A percentile compares a stretch with the other conserved stretches of the same genome.
Conservation (phyloP, 164 flowering plant genomes). For the Vitis cinerea region DNA sequence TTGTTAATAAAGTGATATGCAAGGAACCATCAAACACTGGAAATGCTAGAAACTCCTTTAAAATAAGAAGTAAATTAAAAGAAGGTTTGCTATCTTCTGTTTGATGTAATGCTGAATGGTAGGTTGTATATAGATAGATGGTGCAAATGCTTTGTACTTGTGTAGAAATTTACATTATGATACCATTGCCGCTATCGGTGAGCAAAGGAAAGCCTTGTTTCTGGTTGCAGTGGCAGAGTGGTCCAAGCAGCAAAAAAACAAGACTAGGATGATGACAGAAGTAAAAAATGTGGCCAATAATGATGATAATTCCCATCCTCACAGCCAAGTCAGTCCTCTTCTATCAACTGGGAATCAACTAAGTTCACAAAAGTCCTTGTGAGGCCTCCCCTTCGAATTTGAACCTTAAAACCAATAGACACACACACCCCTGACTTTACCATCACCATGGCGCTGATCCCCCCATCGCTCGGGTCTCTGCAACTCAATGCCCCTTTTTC, state of each 20-base stretch:
- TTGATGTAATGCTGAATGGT: no score
- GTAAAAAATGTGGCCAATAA: constrained; percentile 1
- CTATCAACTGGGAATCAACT: constrained; percentile 8
- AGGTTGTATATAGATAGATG: no score
- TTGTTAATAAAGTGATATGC: no score
- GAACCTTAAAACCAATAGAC: background rate
- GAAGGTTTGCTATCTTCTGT: no score
- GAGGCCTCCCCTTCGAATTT: background rate
- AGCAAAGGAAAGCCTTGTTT: no score
- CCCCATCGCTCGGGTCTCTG: constrained; percentile 6
- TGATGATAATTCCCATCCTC: background rate
- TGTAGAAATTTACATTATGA: no score
- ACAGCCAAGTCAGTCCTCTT: background rate
- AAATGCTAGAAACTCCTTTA: no score
- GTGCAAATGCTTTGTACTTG: no score
- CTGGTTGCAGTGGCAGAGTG: background rate
- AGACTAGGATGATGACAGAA: background rate
- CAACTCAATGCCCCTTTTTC: constrained; percentile 24
- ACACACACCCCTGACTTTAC: background rate
- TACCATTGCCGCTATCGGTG: no score
- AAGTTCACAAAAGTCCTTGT: constrained; percentile 3
- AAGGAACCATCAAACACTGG: no score
- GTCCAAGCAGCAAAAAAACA: constrained; percentile 6
- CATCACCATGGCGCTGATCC: constrained; percentile 12
- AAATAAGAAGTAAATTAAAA: no score